These are phyloP conservation scores for Trichoderma koningii DNA, from an alignment of 2,329 filamentous ascomycete genomes.

Conservation along the genomic window DNA sequence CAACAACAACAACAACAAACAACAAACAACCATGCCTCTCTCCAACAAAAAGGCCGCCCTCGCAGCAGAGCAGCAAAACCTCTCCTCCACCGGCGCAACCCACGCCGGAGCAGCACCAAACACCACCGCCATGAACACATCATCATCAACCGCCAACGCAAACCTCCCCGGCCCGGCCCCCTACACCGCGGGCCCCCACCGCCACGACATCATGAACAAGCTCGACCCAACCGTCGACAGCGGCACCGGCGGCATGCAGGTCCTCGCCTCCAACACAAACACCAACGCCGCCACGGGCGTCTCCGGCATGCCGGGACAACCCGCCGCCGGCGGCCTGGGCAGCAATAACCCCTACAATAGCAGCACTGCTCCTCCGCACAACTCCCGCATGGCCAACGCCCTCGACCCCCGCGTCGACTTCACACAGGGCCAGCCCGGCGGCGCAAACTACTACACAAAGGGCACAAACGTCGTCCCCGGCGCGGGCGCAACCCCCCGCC, in stretches of 20 bases:
- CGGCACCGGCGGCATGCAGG: conserved; percentile 24
- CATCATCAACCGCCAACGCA: neutral
- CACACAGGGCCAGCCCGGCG: neutral
- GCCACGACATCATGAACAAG: conserved; percentile 29
- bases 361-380: conserved; percentile 33
- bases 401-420: conserved; percentile 51
- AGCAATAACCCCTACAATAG: conserved; percentile 17
- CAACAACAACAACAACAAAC: neutral
- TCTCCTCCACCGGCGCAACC: conserved; percentile 8
- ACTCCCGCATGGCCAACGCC: conserved; percentile 46
- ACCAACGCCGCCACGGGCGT: neutral
- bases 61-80: conserved; percentile 17
- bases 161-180: conserved; percentile 29
- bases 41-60: conserved; percentile 10
- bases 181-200: conserved; percentile 28
- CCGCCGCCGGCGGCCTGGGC: neutral
- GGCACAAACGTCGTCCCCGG: conserved; percentile 2
- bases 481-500: neutral
- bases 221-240: conserved; percentile 29
- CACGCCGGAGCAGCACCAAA: neutral
- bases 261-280: conserved; percentile 2
- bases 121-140: neutral
- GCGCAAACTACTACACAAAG: conserved; percentile 19
- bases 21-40: conserved; percentile 20
- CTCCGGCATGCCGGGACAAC: neutral